A percentile compares a stretch with the other conserved stretches of the same genome.
phyloP scores from a whole-genome alignment of 345 rosid species.

The Camelina sativa region DNA sequence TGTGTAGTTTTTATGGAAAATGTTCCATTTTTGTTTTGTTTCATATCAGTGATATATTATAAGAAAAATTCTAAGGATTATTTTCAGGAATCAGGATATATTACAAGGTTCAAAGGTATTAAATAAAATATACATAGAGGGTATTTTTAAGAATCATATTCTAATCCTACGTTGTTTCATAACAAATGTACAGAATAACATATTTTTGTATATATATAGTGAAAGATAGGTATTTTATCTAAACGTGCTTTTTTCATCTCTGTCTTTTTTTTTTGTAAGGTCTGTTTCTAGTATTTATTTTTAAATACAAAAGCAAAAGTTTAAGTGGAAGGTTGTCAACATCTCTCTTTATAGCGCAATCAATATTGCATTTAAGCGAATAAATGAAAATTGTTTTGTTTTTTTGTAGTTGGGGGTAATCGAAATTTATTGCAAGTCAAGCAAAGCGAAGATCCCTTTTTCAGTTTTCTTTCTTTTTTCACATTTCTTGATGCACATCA shows the following conservation, averaged over 20 bases:
- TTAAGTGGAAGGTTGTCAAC: constrained; percentile 41
- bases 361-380: constrained; percentile 38
- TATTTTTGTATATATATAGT: not conserved
- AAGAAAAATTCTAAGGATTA: no score
- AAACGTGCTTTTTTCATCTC: not conserved
- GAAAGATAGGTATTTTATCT: not conserved
- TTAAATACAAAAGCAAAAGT: constrained; percentile 22
- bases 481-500: constrained; percentile 35
- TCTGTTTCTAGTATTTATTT: not conserved
- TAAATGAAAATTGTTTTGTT: not conserved
- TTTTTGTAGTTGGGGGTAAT: constrained; percentile 40
- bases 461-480: constrained; percentile 29
- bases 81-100: no score
- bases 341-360: constrained; percentile 47
- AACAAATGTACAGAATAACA: constrained; percentile 14
- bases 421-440: constrained; percentile 48
- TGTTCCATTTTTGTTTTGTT: not conserved
- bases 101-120: not conserved
- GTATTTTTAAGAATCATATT: not conserved
- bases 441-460: constrained; percentile 40
- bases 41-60: no score
- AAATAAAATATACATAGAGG: not conserved
- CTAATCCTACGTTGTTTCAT: not conserved
- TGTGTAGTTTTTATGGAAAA: not conserved
- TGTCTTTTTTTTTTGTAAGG: not conserved